Conservation (phyloP, 2,329 filamentous ascomycete species). For the Tolypocladium tundrense region DNA sequence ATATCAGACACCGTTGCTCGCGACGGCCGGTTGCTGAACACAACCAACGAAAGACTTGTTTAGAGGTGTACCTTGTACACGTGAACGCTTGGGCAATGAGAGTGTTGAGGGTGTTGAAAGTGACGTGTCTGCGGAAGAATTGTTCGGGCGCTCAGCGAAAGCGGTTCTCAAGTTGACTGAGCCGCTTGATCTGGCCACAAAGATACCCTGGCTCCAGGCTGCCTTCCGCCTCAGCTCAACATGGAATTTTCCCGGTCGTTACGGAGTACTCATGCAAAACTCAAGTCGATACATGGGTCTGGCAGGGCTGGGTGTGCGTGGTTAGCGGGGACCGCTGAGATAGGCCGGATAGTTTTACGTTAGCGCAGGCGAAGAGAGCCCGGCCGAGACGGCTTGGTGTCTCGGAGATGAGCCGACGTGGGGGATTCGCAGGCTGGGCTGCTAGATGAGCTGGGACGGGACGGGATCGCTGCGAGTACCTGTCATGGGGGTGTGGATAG, state of each 20-base stretch:
- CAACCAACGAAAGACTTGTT: not conserved
- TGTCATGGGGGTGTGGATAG: not conserved
- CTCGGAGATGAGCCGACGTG: not conserved
- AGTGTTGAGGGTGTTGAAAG: not conserved
- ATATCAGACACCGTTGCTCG: not conserved
- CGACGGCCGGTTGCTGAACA: not conserved
- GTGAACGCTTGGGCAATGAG: not conserved
- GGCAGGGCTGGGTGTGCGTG: not conserved
- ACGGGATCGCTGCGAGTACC: not conserved
- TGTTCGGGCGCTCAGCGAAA: not conserved
- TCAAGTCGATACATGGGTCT: not conserved
- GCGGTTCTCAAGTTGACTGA: not conserved
- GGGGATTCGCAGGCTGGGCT: not conserved
- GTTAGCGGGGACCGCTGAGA: not conserved
- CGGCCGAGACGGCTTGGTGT: not conserved
- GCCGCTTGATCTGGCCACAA: not conserved
- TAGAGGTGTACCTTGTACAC: not conserved
- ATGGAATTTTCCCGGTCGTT: not conserved
- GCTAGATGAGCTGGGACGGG: not conserved
- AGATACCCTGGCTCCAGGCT: not conserved
- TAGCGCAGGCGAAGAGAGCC: not conserved
- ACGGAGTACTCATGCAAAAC: not conserved
- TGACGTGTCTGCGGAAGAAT: not conserved
- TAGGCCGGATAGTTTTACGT: not conserved
- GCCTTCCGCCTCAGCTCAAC: not conserved